Evolutionary conservation across 495 filamentous ascomycete species (phyloP), one percentile per base, ranked within the genome.

Genomic region (Trichoderma reesei): DNA sequence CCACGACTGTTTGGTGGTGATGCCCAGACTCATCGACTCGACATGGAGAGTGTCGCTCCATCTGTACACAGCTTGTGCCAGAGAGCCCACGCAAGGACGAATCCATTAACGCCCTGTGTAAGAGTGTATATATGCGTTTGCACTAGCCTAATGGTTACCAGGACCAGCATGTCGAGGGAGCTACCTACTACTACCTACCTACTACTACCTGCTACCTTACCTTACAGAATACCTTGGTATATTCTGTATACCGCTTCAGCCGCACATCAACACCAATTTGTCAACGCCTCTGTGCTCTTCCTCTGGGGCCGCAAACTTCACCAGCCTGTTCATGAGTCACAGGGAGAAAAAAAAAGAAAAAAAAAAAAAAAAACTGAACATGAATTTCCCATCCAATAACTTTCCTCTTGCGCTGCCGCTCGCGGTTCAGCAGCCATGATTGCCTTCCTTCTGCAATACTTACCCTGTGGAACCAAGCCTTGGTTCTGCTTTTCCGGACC

Each of bases 391-490:
- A 64, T 41, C 56, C 14, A 44, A 37, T 37, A 66, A n/a, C 61
- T 63, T 48, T 66, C 66, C 66, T 63, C 66, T 41, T 20, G 33
- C 38, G 34, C 41, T 46, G 41, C 61, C 64, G 63, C 54, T 66
- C 69, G 18, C 16, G 6, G 16, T 14, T n/a, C n/a, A 69, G 71
- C 66, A 60, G 63, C 38, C 66, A 56, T 67, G 60, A n/a, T 60
- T 37, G 18, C 31, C 3, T 46, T n/a, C n/a, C 14, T 44, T 44
- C 14, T 16, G 14, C 5, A 20, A 51, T 16, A 56, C 48, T 33
- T 56, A 33, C 20, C 48, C 33, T 56, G 7, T 3, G n/a, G n/a
- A n/a, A 56, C 7, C 14, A 26, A 5, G 20, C 18, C 48, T 16
- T 3, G 13, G 5, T 31, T 3, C 20, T 46, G n/a, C 5, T 33